A percentile compares a stretch with the other conserved stretches of the same genome.
These are phyloP conservation scores for Abrus pulchellus DNA, from an alignment of 306 rosid species.

Conservation along the genomic window DNA sequence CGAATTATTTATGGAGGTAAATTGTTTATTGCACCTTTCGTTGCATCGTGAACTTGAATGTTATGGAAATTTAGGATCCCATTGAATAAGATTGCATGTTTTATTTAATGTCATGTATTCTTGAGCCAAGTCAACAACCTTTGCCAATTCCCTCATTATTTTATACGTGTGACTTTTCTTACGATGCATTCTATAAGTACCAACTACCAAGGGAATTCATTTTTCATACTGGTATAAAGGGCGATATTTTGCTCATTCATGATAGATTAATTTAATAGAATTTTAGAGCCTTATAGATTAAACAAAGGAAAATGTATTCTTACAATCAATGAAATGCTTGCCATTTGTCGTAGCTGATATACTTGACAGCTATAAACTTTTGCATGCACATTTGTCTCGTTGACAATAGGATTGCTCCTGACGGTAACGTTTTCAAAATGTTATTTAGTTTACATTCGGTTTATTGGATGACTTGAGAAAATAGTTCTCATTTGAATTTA, in stretches of 20 bases:
- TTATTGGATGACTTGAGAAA: neutral
- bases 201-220: neutral
- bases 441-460: slow-evolving; percentile 1
- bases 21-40: slow-evolving; percentile 34
- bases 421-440: slow-evolving; percentile 16
- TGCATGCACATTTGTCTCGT: neutral
- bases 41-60: slow-evolving; percentile 34
- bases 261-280: neutral
- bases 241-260: neutral
- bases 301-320: neutral
- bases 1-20: slow-evolving; percentile 97
- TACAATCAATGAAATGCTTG: slow-evolving; percentile 17
- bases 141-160: neutral
- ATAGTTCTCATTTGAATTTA: slow-evolving; percentile 26
- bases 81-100: slow-evolving; percentile 13
- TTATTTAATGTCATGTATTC: slow-evolving; percentile 3
- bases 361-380: neutral
- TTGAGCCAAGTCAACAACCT: slow-evolving; percentile 11
- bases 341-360: neutral
- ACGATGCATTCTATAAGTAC: neutral
- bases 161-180: slow-evolving; percentile 5
- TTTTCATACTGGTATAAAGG: slow-evolving; percentile 7
- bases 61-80: slow-evolving; percentile 15
- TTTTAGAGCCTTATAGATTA: slow-evolving; percentile 5
- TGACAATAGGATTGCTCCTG: slow-evolving; percentile 28